Percentiles rank a stretch among this genome's conserved stretches.
These are phyloP conservation scores for Claviceps capensis DNA, from an alignment of 2,329 filamentous ascomycete species.

Conservation along the genomic window DNA sequence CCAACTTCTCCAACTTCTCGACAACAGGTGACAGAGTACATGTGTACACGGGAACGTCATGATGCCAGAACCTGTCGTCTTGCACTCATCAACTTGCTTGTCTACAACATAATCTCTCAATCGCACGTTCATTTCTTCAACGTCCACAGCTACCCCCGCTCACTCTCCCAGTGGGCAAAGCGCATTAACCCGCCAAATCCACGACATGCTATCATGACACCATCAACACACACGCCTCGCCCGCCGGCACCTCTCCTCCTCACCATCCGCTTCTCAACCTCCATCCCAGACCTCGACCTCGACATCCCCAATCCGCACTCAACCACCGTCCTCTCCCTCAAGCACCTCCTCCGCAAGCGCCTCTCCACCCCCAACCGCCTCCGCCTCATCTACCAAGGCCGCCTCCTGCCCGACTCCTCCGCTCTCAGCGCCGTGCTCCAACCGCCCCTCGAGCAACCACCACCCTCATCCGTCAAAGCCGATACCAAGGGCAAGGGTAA, in stretches of 20 bases:
- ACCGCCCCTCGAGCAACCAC: conserved; percentile 44
- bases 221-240: conserved; percentile 8
- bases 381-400: conserved; percentile 81
- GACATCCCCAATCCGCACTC: conserved; percentile 54
- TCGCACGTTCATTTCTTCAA: not conserved
- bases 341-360: conserved; percentile 63
- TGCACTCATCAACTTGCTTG: not conserved
- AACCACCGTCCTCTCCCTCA: conserved; percentile 66
- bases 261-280: conserved; percentile 80
- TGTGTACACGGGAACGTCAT: not conserved
- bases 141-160: no score
- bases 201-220: conserved; percentile 7
- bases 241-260: conserved; percentile 41
- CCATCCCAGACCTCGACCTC: conserved; percentile 70
- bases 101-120: no score
- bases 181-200: not conserved
- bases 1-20: no score
- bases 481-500: conserved; percentile 41
- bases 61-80: not conserved
- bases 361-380: conserved; percentile 59
- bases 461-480: conserved; percentile 17
- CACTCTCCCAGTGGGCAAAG: not conserved
- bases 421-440: conserved; percentile 57
- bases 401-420: conserved; percentile 62
- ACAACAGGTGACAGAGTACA: no score